These are phyloP conservation scores for Backusella liffmaniae DNA, from an alignment of 192 early-diverging fungal species.

Conservation along the genomic window DNA sequence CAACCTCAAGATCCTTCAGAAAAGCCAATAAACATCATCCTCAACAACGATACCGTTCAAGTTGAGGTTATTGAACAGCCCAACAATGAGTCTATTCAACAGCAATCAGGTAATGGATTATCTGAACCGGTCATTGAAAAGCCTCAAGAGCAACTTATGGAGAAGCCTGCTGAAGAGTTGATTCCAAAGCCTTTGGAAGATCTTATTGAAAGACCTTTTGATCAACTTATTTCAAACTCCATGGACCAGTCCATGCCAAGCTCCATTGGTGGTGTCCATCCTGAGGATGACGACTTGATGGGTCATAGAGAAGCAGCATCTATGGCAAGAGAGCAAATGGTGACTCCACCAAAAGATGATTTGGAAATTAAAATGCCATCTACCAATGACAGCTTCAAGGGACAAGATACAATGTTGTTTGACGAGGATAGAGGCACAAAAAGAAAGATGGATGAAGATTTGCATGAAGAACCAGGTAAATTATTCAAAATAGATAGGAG, in stretches of 20 bases:
- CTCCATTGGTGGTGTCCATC: too few relatives aligned
- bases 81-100: background rate
- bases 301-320: background rate
- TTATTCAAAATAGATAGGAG: background rate
- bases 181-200: background rate
- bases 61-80: background rate
- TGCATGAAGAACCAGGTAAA: background rate
- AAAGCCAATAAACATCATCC: background rate
- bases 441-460: background rate
- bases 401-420: background rate
- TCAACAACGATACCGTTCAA: background rate
- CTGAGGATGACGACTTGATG: background rate
- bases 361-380: background rate
- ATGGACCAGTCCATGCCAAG: background rate
- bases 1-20: background rate
- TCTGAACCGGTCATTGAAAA: background rate
- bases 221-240: background rate
- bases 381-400: background rate
- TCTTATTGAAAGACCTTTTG: background rate
- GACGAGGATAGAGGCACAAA: background rate
- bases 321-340: background rate
- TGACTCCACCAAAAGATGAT: background rate
- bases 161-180: background rate
- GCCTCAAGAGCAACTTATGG: background rate
- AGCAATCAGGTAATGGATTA: background rate